Base-by-base conservation (phyloP, 192 early-diverging fungal genomes). In the Thamnidium elegans region DNA sequence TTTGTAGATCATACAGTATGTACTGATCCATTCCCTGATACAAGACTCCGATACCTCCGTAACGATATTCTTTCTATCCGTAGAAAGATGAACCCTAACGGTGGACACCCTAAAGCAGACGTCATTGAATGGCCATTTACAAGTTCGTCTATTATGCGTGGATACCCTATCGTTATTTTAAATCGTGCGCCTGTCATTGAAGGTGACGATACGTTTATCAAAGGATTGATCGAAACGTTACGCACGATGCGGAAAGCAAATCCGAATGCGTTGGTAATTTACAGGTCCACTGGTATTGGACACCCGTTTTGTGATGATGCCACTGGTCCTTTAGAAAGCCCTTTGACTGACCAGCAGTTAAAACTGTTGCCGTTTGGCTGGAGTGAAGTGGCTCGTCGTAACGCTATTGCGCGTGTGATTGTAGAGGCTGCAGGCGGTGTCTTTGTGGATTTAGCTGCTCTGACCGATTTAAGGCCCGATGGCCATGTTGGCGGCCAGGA, bases 401-500 rank as follows among this genome's bases (percentile, higher is more conserved):
- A 85, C 47, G 50, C 55, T 9, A 73, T 85, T 26, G 83, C 83
- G 23, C 79, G 74, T 44, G 71, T 43, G 10, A 68, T 83, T 58
- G 72, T 82, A 23, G 77, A 82, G 36, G 72, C 69, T 8, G 77
- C 73, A 3, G 83, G 83, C 1, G 83, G 83, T 0, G 71, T 85
- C 11, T 85, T 64, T 59, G 30, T 81, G 26, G 79, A 85, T 59
- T 50, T 79, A n/a, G 83, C 76, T 30, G 63, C 66, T 15, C 65
- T 79, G 66, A 69, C 71, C 19, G 72, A 76, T 21, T 44, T 56
- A 17, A 63, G 81, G 34, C 73, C 78, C 0, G 83, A 85, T 67
- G 83, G 77, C 1, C 79, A 85, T 78, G 65, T 85, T 8, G 83
- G 81, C 7, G 79, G 79, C 3, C 76, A 73, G 34, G 83, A 85